phyloP scores from a whole-genome alignment of 2,329 filamentous ascomycete species.

The Diaporthe sp. region DNA sequence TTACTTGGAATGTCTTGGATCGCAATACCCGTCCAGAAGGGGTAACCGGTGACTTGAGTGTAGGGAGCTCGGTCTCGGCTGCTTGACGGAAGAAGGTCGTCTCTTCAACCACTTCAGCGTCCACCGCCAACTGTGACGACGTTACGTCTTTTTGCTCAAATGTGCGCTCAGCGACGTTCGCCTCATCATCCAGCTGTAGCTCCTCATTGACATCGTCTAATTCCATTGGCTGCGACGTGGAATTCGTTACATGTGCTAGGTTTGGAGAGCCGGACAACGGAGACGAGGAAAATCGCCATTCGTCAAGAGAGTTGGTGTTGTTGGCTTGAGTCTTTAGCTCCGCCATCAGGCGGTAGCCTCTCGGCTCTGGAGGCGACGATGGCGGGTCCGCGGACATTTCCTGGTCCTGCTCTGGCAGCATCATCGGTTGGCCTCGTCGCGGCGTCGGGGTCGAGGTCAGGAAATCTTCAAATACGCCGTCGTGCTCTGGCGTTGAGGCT shows the following conservation, averaged over 20 bases:
- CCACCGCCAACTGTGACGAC: conserved; percentile 16
- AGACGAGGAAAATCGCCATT: conserved; percentile 70
- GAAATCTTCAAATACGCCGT: conserved; percentile 62
- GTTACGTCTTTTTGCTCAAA: conserved; percentile 3
- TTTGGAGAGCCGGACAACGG: conserved; percentile 67
- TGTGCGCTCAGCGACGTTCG: conserved; percentile 23
- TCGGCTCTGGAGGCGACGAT: conserved; percentile 71
- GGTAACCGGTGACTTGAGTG: background rate
- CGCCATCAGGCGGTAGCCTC: conserved; percentile 65
- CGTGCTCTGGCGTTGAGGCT: conserved; percentile 62
- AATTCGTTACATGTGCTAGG: conserved; percentile 48
- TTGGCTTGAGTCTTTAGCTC: conserved; percentile 66
- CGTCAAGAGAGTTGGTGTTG: conserved; percentile 56
- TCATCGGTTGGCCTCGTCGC: conserved; percentile 65
- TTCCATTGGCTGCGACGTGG: conserved; percentile 44
- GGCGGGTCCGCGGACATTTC: conserved; percentile 65
- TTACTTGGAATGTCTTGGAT: conserved; percentile 49
- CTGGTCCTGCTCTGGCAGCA: conserved; percentile 61
- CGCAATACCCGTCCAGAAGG: conserved; percentile 32
- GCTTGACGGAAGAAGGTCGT: background rate
- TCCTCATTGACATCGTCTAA: conserved; percentile 44
- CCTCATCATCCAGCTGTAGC: conserved; percentile 42
- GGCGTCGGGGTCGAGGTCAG: conserved; percentile 74
- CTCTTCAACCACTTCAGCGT: conserved; percentile 32
- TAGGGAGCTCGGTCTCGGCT: background rate